phyloP scores from a whole-genome alignment of 495 filamentous ascomycete species.

The Aspergillus sclerotiicarbonarius region DNA sequence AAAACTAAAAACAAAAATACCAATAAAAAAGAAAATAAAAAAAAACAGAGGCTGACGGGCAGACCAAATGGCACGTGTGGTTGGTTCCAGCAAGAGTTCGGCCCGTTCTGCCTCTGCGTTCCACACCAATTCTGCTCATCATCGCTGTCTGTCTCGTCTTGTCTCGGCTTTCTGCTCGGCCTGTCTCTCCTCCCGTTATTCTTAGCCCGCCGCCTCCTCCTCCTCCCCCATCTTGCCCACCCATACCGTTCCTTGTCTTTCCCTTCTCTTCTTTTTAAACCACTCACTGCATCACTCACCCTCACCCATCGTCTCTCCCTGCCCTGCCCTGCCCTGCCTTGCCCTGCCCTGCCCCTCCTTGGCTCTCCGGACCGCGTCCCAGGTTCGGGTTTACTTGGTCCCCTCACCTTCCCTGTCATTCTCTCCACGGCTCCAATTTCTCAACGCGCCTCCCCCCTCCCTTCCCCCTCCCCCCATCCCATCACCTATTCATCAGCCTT shows the following conservation, averaged over 20 bases:
- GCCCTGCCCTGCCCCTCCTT: not conserved
- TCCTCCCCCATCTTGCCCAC: not conserved
- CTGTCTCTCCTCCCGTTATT: constrained; percentile 1
- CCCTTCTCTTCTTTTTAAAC: not conserved
- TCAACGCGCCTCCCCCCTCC: not conserved
- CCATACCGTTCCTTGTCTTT: not conserved
- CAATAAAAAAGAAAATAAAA: not conserved
- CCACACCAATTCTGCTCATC: not conserved
- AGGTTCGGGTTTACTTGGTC: not conserved
- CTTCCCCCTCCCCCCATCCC: not conserved
- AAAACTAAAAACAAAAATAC: too few relatives aligned
- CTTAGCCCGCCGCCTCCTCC: not conserved
- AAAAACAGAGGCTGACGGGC: not conserved
- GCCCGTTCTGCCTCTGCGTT: not conserved
- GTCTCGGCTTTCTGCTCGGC: not conserved
- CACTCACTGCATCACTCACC: not conserved
- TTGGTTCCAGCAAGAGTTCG: not conserved
- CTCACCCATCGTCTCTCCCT: not conserved
- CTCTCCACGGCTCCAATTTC: constrained; percentile 1
- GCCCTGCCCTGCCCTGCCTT: too few relatives aligned
- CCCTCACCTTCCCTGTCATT: not conserved
- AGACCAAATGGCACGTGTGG: not conserved
- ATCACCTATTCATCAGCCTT: not conserved
- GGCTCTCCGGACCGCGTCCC: not conserved
- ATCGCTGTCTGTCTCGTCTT: not conserved